Evolutionary conservation across 1,284 basidiomycete species (phyloP).

Genomic region (Laetiporus sulphureus): DNA sequence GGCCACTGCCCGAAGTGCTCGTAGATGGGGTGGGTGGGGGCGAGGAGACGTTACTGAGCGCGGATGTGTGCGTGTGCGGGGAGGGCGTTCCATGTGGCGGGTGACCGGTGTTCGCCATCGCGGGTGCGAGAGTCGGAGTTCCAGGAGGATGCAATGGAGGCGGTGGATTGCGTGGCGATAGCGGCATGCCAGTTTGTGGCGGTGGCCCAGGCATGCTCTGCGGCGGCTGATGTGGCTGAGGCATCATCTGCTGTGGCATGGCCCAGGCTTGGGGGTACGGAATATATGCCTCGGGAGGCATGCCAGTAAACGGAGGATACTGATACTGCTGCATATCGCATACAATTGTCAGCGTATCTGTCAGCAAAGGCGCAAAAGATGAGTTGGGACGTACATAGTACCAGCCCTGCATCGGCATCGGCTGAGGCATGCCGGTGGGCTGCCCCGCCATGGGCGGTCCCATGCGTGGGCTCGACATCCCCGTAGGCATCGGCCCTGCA

Average conservation of each 20-base stretch:
- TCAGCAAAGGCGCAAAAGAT: conserved; percentile 3
- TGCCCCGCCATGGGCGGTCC: conserved; percentile 48
- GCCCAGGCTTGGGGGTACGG: conserved; percentile 25
- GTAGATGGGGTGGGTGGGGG: conserved; percentile 65
- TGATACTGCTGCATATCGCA: conserved; percentile 17
- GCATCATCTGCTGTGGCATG: conserved; percentile 35
- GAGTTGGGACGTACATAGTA: conserved; percentile 32
- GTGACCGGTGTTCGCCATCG: conserved; percentile 41
- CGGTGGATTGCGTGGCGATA: conserved; percentile 61
- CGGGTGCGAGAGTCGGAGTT: conserved; percentile 58
- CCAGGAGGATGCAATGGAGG: conserved; percentile 50
- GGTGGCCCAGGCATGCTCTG: conserved; percentile 33
- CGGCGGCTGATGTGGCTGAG: conserved; percentile 25
- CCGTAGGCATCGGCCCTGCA: conserved; percentile 36
- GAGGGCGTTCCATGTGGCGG: conserved; percentile 44
- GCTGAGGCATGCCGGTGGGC: conserved; percentile 30
- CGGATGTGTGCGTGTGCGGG: conserved; percentile 41
- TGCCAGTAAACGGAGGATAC: conserved; percentile 20
- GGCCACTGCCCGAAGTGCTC: conserved; percentile 29
- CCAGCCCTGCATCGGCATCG: conserved; percentile 28
- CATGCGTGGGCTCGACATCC: conserved; percentile 60
- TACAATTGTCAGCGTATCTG: too few species aligned
- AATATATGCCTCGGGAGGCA: conserved; percentile 29
- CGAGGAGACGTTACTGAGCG: conserved; percentile 45
- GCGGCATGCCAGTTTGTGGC: conserved; percentile 38